Evolutionary conservation across 768 basidiomycete species (phyloP), one percentile per base, ranked within the genome.

Genomic region (Tricholoma terreum): DNA sequence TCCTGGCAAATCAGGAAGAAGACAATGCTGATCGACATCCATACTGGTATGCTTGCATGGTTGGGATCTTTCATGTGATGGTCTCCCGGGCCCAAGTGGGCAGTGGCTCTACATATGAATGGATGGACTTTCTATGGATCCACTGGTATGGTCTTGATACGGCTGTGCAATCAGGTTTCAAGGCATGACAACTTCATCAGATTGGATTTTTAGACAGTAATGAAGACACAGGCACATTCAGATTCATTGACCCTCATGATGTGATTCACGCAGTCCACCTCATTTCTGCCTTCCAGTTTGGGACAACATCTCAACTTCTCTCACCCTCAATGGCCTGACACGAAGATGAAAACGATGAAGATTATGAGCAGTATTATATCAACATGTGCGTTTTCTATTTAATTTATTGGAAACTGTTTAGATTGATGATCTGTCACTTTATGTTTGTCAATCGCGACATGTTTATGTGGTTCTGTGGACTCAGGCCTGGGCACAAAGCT

Each of bases 231-330:
- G 45, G 45, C 15, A 14, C 75, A 1, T 83, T 81, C 59, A 73
- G 80, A 0, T 84, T 84, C 49, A 22, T 83, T 0, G 71, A 83
- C 59, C 82, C 81, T 0, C 54, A 58, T 0, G 59, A 65, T 0
- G 70, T 84, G 2, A 62, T 83, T 27, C 65, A 73, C 0, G 74
- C 45, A 6, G 24, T 46, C 15, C 45, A 46, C 21, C 42, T 43
- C 42, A 43, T 43, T 43, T 21, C 42, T 22, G 19, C 45, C 24
- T 46, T 46, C 15, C 24, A 46, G 5, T 46, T 27, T 27, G 45
- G 45, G 27, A 46, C 24, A 46, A 14, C 45, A 46, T 27, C 45
- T 6, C 4, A 14, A 3, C 22, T 46, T 14, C 45, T 46, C 12
- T 46, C 45, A 24, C 45, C 45, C 24, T 46, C 45, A 46, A 24